Evolutionary conservation across 805 yeast genomes (phyloP).

Genomic region (Metschnikowia chrysomelidarum): DNA sequence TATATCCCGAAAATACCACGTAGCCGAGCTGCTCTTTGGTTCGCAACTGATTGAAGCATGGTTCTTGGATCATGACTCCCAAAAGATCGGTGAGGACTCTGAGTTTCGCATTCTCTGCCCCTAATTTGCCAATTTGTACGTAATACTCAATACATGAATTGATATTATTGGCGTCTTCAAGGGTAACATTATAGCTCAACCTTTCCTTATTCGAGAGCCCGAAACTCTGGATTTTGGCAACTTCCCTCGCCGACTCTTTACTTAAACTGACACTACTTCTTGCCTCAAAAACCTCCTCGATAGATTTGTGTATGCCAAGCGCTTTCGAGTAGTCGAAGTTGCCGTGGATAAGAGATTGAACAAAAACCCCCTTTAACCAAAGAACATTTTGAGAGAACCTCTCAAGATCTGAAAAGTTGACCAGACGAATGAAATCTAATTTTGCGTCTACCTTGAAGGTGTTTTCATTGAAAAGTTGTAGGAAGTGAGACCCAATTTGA

Average conservation of each 20-base stretch:
- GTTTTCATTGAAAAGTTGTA: constrained; percentile 67
- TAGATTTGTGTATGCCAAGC: constrained; percentile 42
- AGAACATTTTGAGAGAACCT: constrained; percentile 45
- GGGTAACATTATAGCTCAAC: constrained; percentile 45
- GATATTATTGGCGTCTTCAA: constrained; percentile 67
- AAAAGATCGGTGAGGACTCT: constrained; percentile 60
- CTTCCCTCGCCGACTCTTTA: constrained; percentile 11
- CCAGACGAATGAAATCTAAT: constrained; percentile 41
- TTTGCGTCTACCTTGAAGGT: constrained; percentile 67
- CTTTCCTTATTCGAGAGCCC: constrained; percentile 38
- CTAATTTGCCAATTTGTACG: constrained; percentile 55
- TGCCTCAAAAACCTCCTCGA: constrained; percentile 34
- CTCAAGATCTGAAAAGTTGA: constrained; percentile 49
- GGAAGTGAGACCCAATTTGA: constrained; percentile 65
- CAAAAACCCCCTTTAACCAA: constrained; percentile 56
- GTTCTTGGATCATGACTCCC: constrained; percentile 76
- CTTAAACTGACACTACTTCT: constrained; percentile 21
- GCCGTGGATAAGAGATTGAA: constrained; percentile 77
- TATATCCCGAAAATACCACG: constrained; percentile 78
- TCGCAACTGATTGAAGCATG: constrained; percentile 84
- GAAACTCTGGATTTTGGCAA: constrained; percentile 34
- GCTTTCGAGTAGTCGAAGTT: constrained; percentile 60
- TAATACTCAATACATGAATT: constrained; percentile 84
- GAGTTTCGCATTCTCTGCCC: constrained; percentile 23
- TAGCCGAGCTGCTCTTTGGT: constrained; percentile 96